Base-by-base conservation (phyloP, 495 filamentous ascomycete species). In the Penicillium tannophilum region DNA sequence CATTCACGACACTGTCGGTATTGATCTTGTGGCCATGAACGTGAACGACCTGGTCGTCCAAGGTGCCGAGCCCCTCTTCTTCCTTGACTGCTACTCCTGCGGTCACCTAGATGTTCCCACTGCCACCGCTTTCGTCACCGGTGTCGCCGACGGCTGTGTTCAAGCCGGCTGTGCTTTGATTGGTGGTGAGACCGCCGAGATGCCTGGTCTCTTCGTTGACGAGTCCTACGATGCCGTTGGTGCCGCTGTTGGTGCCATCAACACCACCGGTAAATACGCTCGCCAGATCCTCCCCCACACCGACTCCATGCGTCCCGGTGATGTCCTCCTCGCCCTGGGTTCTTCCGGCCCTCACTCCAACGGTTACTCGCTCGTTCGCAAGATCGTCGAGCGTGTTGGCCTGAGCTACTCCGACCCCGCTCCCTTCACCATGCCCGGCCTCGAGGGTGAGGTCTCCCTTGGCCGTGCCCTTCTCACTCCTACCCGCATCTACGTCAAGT, bases 11-110 rank as follows among this genome's bases (percentile, higher is more conserved):
- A 96, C 91, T 6, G 92, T 98, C 12, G 93, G 91, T 61, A 91
- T 98, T 65, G 94, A 98, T 71, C 83, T 98, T 12, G 95, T 98
- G 2, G 94, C 94, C 61, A 98, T 98, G 95, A 96, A 95, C 72
- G 94, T 97, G 68, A 98, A 98, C 74, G 94, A 98, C 74, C 82
- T 98, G 0, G 87, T 98, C 45, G 94, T 97, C 14, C 92, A 97
- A 74, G 94, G 94, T 51, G 94, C 94, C 1, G 88, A 93, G 69
- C 90, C 94, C 10, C 80, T 97, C 67, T 91, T 91, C 78, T 97
- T 98, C 83, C 86, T 97, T 50, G 94, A 98, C 79, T 96, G 91
- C 82, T 97, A 92, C 80, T 92, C 90, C 46, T 96, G 91, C 77
- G 87, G 88, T 67, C 88, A 87, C 69, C 84, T 98, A 23, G 85